Evolutionary conservation across 208 protist species (phyloP), one percentile per base, ranked within the genome.

Genomic region (Leishmania gerbilli): DNA sequence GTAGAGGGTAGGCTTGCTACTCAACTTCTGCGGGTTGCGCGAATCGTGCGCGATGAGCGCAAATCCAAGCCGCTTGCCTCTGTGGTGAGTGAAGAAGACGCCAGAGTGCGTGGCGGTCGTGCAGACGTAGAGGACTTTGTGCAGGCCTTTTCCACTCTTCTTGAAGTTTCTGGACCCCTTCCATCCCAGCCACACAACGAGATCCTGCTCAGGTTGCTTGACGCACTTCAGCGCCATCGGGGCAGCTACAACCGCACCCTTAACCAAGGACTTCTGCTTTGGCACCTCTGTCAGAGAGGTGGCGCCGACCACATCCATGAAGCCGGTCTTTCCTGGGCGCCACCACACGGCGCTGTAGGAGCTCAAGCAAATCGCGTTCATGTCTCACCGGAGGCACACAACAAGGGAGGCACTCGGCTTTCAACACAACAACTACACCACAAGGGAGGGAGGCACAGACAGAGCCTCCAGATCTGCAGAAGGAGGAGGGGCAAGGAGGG

Each of bases 291-390:
- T 64, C 40, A 56, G n/a, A 24, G 65, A 47, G 5, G 82, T 7
- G 9, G 72, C 9, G 2, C 55, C 62, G 11, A 77, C 82, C 6
- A 86, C 77, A 64, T 86, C 78, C 7, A 82, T 34, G 21, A 17
- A 51, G 15, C 78, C 78, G 0, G 27, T 1, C 42, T 82, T 81
- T 19, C 78, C 82, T 11, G 77, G 67, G 19, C 82, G 58, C 82
- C 82, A 86, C 56, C 64, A 81, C 31, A 86, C 82, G 11, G 82
- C 37, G 31, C 55, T 79, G 77, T 82, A 82, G 6, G 82, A 82
- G 64, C 55, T 56, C 7, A 86, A 42, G 3, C 67, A 47, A 31
- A 86, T 34, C 2, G 64, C 45, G 74, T 58, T 79, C 82, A 86
- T 86, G 9, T 42, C 71, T 76, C 51, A 21, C 17, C 13, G 58